These are phyloP conservation scores for Saprolegnia diclina DNA, from an alignment of 352 stramenopile genomes.

Conservation along the genomic window DNA sequence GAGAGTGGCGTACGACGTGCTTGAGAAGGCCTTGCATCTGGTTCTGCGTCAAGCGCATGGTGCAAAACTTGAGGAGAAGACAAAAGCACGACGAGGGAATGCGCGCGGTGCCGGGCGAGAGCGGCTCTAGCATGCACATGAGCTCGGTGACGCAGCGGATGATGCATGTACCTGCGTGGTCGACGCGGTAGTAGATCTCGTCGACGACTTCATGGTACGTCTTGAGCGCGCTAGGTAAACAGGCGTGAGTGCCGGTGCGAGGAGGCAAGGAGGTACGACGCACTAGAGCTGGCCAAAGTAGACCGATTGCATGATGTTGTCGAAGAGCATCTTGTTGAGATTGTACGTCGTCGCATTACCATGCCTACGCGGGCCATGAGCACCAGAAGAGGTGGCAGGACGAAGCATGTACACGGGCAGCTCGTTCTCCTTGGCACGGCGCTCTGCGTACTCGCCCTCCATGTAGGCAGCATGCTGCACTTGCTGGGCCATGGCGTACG, in stretches of 20 bases:
- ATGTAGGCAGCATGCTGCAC: slow-evolving; percentile 25
- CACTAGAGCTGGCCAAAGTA: slow-evolving; percentile 95
- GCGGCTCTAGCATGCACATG: slow-evolving; percentile 81
- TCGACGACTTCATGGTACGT: slow-evolving; percentile 97
- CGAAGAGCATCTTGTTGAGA: slow-evolving; percentile 92
- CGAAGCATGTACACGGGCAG: slow-evolving; percentile 48
- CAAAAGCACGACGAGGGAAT: slow-evolving; percentile 96
- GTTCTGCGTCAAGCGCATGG: slow-evolving; percentile 92
- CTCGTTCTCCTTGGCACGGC: slow-evolving; percentile 72
- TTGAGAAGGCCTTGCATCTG: slow-evolving; percentile 95
- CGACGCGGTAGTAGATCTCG: slow-evolving; percentile 88
- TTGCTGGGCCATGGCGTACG: background rate
- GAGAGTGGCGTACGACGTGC: slow-evolving; percentile 46
- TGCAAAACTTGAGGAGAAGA: slow-evolving; percentile 95
- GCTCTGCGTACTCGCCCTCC: slow-evolving; percentile 31
- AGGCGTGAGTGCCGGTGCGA: background rate
- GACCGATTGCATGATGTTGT: slow-evolving; percentile 92
- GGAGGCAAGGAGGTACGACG: slow-evolving; percentile 25
- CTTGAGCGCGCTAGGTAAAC: slow-evolving; percentile 59
- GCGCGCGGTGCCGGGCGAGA: slow-evolving; percentile 81
- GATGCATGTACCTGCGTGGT: slow-evolving; percentile 51
- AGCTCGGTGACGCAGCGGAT: background rate
- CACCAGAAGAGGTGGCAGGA: background rate
- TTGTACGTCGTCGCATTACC: slow-evolving; percentile 92
- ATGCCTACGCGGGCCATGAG: slow-evolving; percentile 36